phyloP scores from a whole-genome alignment of 345 rosid species.

The Excoecaria cochinchinensis region DNA sequence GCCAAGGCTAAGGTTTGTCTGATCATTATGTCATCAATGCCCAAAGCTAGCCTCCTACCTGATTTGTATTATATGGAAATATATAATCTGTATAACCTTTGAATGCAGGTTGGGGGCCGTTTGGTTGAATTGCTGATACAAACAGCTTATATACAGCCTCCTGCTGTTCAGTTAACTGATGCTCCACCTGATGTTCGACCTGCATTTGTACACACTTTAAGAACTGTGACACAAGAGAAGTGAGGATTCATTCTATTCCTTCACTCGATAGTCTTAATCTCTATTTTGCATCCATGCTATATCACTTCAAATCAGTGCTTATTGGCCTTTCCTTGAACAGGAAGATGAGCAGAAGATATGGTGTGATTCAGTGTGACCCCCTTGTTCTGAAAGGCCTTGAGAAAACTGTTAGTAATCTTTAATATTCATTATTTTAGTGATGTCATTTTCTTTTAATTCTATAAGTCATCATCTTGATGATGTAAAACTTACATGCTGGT shows the following conservation, averaged over 20 bases:
- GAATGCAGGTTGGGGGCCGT: conserved; percentile 85
- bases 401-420: conserved; percentile 60
- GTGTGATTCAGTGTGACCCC: conserved; percentile 80
- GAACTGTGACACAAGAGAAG: conserved; percentile 51
- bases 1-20: conserved; percentile 80
- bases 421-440: conserved; percentile 11
- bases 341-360: conserved; percentile 63
- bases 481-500: conserved; percentile 2
- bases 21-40: conserved; percentile 21
- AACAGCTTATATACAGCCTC: conserved; percentile 85
- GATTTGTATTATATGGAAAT: not conserved
- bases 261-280: not conserved
- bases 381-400: conserved; percentile 85
- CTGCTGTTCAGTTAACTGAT: conserved; percentile 58
- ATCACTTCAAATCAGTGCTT: conserved; percentile 14
- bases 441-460: not conserved
- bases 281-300: conserved; percentile 3
- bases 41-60: not conserved
- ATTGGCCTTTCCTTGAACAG: conserved; percentile 40
- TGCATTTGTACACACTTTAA: conserved; percentile 78
- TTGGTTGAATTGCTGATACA: conserved; percentile 74
- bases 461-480: not conserved
- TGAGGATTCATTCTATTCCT: conserved; percentile 36
- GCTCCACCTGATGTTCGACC: conserved; percentile 84
- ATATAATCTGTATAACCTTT: conserved; percentile 16